Evolutionary conservation across 768 basidiomycete genomes (phyloP).

Genomic region (Mycena indigotica): DNA sequence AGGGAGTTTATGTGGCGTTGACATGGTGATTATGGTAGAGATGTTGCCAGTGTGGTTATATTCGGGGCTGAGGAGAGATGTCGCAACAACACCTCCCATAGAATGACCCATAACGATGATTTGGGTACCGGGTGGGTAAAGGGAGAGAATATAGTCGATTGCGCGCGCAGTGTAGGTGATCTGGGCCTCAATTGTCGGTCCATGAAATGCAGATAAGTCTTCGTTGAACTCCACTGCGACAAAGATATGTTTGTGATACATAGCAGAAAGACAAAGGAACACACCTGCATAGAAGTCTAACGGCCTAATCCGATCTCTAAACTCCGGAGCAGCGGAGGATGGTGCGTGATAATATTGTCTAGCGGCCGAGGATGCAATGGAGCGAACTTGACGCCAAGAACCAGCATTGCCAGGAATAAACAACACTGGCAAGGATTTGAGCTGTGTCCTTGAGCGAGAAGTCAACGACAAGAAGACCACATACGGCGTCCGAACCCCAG

Average conservation of each 20-base stretch:
- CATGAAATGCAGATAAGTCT: constrained; percentile 94
- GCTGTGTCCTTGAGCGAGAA: not conserved
- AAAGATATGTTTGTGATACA: not conserved
- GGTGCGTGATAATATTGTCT: constrained; percentile 77
- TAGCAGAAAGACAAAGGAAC: constrained; percentile 24
- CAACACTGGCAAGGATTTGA: constrained; percentile 65
- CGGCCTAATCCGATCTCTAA: constrained; percentile 50
- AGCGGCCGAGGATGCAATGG: constrained; percentile 89
- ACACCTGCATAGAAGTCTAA: constrained; percentile 88
- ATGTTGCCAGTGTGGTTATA: constrained; percentile 53
- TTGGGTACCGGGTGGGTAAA: constrained; percentile 63
- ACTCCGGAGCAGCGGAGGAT: constrained; percentile 53
- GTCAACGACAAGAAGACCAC: not conserved
- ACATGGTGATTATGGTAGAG: constrained; percentile 90
- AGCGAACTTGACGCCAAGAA: constrained; percentile 89
- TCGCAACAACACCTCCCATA: constrained; percentile 95
- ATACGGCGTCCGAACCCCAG: constrained; percentile 72
- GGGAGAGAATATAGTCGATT: constrained; percentile 75
- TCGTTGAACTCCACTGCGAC: constrained; percentile 87
- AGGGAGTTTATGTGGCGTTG: constrained; percentile 85
- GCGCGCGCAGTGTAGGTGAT: constrained; percentile 71
- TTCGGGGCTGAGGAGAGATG: constrained; percentile 67
- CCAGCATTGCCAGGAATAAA: constrained; percentile 99
- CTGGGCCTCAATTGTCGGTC: constrained; percentile 82
- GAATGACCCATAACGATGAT: constrained; percentile 90